A percentile compares a stretch with the other conserved stretches of the same genome.
Conservation (phyloP, 2,329 filamentous ascomycete species). For the Aspergillus calidoustus region DNA sequence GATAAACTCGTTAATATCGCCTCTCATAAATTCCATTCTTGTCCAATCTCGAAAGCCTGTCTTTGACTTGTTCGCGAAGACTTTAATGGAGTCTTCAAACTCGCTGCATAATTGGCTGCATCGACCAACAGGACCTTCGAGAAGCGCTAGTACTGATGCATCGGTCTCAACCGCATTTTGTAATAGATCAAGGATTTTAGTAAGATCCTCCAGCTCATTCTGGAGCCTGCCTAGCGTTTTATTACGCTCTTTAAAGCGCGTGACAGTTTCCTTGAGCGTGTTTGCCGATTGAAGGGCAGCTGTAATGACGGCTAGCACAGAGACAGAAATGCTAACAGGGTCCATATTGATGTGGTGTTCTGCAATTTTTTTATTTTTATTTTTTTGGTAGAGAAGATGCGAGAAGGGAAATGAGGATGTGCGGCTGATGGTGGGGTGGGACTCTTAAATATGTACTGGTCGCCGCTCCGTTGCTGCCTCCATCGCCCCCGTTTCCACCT, state of each 20-base stretch:
- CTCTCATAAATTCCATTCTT: conserved; percentile 49
- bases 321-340: conserved; percentile 32
- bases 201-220: conserved; percentile 39
- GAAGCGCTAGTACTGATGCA: conserved; percentile 33
- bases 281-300: conserved; percentile 41
- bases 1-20: conserved; percentile 47
- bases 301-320: conserved; percentile 38
- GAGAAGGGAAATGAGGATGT: too few species aligned
- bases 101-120: conserved; percentile 44
- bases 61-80: conserved; percentile 41
- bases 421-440: too few species aligned
- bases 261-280: conserved; percentile 39
- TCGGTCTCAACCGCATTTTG: conserved; percentile 27
- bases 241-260: conserved; percentile 41
- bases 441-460: too few species aligned
- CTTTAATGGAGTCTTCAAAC: conserved; percentile 43
- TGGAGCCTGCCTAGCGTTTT: conserved; percentile 41
- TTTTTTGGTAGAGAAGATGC: too few species aligned
- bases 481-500: too few species aligned
- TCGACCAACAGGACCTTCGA: conserved; percentile 42
- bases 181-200: conserved; percentile 38
- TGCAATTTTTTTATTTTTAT: too few species aligned
- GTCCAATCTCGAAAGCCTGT: conserved; percentile 45
- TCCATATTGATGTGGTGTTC: too few species aligned
- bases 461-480: too few species aligned